Evolutionary conservation across 495 filamentous ascomycete species (phyloP).

Genomic region (Astrothelium subdiscretum): DNA sequence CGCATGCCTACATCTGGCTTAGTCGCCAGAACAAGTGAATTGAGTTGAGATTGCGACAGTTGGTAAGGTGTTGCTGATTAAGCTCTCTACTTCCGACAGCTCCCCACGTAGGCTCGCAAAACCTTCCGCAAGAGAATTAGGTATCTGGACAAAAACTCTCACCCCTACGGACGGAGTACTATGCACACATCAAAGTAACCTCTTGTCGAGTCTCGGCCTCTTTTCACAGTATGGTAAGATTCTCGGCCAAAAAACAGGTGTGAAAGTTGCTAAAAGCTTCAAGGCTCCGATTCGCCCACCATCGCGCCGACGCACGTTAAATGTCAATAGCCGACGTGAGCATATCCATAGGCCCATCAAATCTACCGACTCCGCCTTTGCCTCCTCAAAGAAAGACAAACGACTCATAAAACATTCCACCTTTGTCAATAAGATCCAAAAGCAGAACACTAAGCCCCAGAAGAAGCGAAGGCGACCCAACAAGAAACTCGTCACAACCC

Average conservation of each 20-base stretch:
- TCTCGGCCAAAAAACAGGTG: not conserved
- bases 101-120: too few species aligned
- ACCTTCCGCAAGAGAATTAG: not conserved
- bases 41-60: too few species aligned
- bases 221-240: not conserved
- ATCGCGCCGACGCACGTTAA: not conserved
- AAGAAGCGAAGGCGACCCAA: constrained; percentile 52
- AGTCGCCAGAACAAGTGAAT: too few species aligned
- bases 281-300: not conserved
- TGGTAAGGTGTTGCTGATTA: not conserved
- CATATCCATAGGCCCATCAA: not conserved
- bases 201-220: too few species aligned
- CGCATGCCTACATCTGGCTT: not conserved
- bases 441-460: constrained; percentile 36
- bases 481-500: constrained; percentile 66
- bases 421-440: constrained; percentile 65
- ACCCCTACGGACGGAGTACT: too few species aligned
- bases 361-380: constrained; percentile 8
- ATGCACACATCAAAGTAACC: too few species aligned
- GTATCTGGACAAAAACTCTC: too few species aligned
- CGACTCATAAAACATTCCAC: constrained; percentile 61
- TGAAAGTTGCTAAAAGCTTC: not conserved
- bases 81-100: too few species aligned
- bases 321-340: not conserved
- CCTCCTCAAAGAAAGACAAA: constrained; percentile 59